phyloP scores from a whole-genome alignment of 192 early-diverging fungal genomes.

The Diversispora eburnea region DNA sequence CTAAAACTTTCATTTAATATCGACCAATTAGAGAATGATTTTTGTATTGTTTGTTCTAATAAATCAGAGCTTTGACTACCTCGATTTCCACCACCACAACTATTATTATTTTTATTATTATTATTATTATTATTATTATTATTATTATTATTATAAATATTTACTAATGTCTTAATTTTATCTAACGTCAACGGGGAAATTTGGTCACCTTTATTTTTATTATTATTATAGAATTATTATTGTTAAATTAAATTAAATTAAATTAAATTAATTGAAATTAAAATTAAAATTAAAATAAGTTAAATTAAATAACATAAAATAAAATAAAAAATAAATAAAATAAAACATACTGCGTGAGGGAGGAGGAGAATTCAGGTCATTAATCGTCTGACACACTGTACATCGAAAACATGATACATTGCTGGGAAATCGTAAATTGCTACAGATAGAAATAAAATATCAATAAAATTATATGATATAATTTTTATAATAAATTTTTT shows the following conservation, averaged over 20 bases:
- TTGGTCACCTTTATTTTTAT: slow-evolving; percentile 16
- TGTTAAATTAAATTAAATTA: background rate
- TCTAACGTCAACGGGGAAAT: slow-evolving; percentile 41
- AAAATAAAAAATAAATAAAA: background rate
- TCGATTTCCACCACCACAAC: background rate
- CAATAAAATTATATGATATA: background rate
- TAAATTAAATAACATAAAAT: background rate
- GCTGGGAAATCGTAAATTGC: slow-evolving; percentile 68
- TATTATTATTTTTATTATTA: no score
- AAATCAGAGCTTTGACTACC: slow-evolving; percentile 9
- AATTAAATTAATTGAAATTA: background rate
- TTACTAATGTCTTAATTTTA: slow-evolving; percentile 39
- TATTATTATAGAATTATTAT: background rate
- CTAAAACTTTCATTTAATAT: slow-evolving; percentile 61
- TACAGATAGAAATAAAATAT: slow-evolving; percentile 28
- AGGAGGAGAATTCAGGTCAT: slow-evolving; percentile 54
- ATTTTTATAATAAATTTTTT: background rate
- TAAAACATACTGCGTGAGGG: slow-evolving; percentile 34
- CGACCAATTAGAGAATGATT: slow-evolving; percentile 57
- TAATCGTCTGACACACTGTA: slow-evolving; percentile 87
- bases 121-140: background rate
- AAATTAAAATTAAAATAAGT: background rate
- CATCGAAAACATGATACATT: slow-evolving; percentile 79
- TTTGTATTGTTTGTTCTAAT: slow-evolving; percentile 46
- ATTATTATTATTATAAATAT: slow-evolving; percentile 33